Evolutionary conservation across 768 basidiomycete genomes (phyloP), one percentile per base, ranked within the genome.

Genomic region (Amanita brunnescens): DNA sequence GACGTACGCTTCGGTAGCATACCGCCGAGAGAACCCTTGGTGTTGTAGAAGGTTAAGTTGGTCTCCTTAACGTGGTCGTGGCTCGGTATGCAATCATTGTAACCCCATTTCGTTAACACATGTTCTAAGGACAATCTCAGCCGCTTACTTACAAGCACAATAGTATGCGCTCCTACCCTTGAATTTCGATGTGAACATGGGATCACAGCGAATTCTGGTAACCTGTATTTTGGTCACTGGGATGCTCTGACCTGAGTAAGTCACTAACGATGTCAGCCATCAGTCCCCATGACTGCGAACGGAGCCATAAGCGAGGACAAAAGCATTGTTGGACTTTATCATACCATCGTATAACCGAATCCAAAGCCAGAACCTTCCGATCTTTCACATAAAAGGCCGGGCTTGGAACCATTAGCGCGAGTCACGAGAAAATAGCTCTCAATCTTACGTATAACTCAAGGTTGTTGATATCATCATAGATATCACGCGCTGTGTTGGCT

Each of bases 381-480:
- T 20, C 37, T 34, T 32, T 61, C 60, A 13, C 48, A 57, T 30
- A 53, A 51, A 1, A 61, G 50, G 13, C 60, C 60, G 6, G 58
- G 54, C 60, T 61, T 33, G 21, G 10, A 21, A 8, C 16, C 12
- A 26, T 35, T 32, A 14, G 38, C 6, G 4, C 32, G n/a, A 30
- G 8, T 16, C 10, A 9, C 1, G 14, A 0, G 39, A 10, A 9
- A 10, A 29, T 18, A 1, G 8, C 20, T 26, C 21, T 2, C 26
- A 39, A 18, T 51, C 62, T 48, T n/a, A 66, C 61, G 51, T 70
- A 71, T 24, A 71, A 58, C 55, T 72, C 70, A 26, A 72, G 56
- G 23, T 64, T 63, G 49, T 70, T 63, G 39, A 69, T 64, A 38
- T 63, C 52, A 16, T 33, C 38, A 47, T 72, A 72, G 35, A 70